phyloP scores from a whole-genome alignment of 2,329 filamentous ascomycete species.

The Fusarium duplospermum region DNA sequence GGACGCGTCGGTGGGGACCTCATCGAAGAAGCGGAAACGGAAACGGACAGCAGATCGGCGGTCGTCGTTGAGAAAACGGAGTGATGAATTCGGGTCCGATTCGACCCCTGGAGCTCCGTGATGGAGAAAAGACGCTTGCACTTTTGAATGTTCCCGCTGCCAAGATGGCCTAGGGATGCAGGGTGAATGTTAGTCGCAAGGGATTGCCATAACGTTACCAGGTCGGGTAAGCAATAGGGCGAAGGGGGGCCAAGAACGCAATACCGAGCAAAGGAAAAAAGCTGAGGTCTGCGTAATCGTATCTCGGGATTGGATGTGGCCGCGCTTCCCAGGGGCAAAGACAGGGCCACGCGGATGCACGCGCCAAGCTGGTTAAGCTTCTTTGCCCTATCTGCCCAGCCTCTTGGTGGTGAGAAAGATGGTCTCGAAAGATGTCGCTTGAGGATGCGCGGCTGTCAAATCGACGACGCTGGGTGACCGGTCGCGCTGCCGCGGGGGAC shows the following conservation, averaged over 20 bases:
- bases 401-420: slow-evolving; percentile 5
- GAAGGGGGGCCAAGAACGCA: neutral
- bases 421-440: neutral
- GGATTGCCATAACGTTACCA: slow-evolving; percentile 29
- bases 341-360: slow-evolving; percentile 34
- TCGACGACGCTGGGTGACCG: neutral
- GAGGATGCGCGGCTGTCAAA: neutral
- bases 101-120: slow-evolving; percentile 20
- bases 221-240: slow-evolving; percentile 14
- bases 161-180: slow-evolving; percentile 34
- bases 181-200: slow-evolving; percentile 11
- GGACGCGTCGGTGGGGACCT: slow-evolving; percentile 16
- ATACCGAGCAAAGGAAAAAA: neutral
- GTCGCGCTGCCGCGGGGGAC: neutral
- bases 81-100: slow-evolving; percentile 23
- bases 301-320: slow-evolving; percentile 29
- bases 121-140: slow-evolving; percentile 15
- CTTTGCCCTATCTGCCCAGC: slow-evolving; percentile 34
- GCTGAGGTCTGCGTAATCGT: slow-evolving; percentile 37
- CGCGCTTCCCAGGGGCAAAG: slow-evolving; percentile 40
- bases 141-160: slow-evolving; percentile 29
- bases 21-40: slow-evolving; percentile 5
- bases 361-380: slow-evolving; percentile 45
- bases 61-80: slow-evolving; percentile 20
- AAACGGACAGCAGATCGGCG: slow-evolving; percentile 29